Evolutionary conservation across 345 rosid species (phyloP), one percentile per base, ranked within the genome.

Genomic region (Carallia brachiata): DNA sequence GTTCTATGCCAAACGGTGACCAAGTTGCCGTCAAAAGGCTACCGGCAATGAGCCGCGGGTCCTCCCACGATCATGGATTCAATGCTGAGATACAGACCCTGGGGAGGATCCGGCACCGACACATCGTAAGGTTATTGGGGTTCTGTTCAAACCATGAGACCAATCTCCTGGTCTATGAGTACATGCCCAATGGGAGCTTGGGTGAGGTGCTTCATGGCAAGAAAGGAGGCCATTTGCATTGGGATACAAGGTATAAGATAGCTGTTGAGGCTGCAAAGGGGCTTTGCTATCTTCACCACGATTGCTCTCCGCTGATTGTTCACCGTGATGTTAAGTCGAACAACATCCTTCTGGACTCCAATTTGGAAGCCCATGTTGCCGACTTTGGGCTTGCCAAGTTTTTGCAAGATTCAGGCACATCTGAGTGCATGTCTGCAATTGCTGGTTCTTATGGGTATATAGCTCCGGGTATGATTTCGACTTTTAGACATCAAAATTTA

Each of bases 391-490:
- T 92, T 5, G 96, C 98, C 30, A 92, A 90, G 73, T 92, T 92
- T 81, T 79, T 90, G 69, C 98, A 90, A 84, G 95, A 92, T 52
- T 90, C 96, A 0, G 98, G 98, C 76, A 85, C 96, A 72, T 92
- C 98, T 23, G 96, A 92, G 66, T 92, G 96, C 75, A 92, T 92
- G 98, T 92, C 98, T 65, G 98, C 96, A 27, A 92, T 92, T 54
- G 96, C 98, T 65, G 98, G 98, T 30, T 93, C 98, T 65, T 93
- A 93, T 59, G 98, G 98, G 61, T 93, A 93, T 74, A 93, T 93
- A 0, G 98, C 97, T 64, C 98, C 98, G 67, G 97, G 98, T 93
- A 84, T 53, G 39, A 57, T 62, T 6, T 72, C 19, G 4, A 39
- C n/a, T 66, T 36, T 23, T 67, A 4, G 48, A 39, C 36, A 15